Conservation (phyloP, 164 flowering plant species). For the Umbilicus rupestris region DNA sequence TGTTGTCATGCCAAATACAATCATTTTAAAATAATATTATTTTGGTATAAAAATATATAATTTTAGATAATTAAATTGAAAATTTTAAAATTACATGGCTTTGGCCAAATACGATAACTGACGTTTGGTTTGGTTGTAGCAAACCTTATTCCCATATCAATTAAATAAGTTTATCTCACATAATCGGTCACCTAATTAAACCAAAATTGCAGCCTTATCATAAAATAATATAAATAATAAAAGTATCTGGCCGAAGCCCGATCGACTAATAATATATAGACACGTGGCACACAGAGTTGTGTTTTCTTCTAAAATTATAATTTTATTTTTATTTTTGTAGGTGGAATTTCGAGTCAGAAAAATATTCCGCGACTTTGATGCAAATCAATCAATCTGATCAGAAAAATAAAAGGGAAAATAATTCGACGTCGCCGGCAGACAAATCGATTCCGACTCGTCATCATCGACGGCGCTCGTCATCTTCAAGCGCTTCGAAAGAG, state of each 20-base stretch:
- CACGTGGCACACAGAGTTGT: neutral
- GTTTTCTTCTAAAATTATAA: neutral
- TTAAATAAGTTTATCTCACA: too few species aligned
- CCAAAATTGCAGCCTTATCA: neutral
- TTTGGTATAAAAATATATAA: too few species aligned
- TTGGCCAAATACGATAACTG: too few species aligned
- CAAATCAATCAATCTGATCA: conserved; percentile 1
- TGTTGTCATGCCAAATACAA: too few species aligned
- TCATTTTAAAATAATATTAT: too few species aligned
- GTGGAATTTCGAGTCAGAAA: neutral
- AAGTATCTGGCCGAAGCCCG: neutral
- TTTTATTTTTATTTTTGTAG: neutral
- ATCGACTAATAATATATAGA: neutral
- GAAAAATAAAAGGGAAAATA: neutral
- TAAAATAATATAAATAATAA: neutral
- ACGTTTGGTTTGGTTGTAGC: too few species aligned
- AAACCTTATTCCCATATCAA: too few species aligned
- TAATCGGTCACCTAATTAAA: neutral
- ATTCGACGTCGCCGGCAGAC: conserved; percentile 1
- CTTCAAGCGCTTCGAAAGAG: conserved; percentile 8
- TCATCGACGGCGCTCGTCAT: conserved; percentile 4
- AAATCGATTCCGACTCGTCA: conserved; percentile 1
- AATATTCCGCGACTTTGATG: neutral
- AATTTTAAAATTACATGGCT: too few species aligned
- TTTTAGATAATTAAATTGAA: too few species aligned